Evolutionary conservation across 148 eudicot genomes (phyloP), one percentile per base, ranked within the genome.

Genomic region (Heliamphora exappendiculata): DNA sequence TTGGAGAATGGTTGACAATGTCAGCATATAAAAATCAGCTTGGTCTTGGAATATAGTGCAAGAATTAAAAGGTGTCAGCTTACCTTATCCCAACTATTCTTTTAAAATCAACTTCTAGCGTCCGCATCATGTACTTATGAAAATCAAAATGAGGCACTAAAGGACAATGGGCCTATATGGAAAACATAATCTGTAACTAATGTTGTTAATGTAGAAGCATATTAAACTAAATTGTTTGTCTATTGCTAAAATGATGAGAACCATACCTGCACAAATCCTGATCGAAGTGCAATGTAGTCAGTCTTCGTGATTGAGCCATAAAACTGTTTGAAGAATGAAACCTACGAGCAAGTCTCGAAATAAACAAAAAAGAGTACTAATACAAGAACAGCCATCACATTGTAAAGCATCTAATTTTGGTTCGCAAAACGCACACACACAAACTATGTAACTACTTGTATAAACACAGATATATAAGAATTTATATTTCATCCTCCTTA

Each of bases 31-130:
- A 42, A 66, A 22, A 70, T 24, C 33, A 72, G 58, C 41, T 45
- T 45, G 7, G 51, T 26, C 63, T 67, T 53, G 6, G 65, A 37
- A 16, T 14, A 3, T 37, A 1, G 55, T 29, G 7, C 28, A 14
- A 24, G 29, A 50, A 53, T 41, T 13, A 19, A 64, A 75, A 55
- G 26, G 50, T 4, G 12, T 1, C 49, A 5, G 69, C n/a, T 72
- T 87, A 92, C 98, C 97, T 92, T 65, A 94, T 89, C 72, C 96
- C 97, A 41, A 90, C 95, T 54, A 94, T 86, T 83, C 85, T 91
- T 81, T 86, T 94, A 83, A 94, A 94, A 82, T 94, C 97, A 31
- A 79, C 24, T 71, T 92, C 91, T 73, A 94, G 79, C 33, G 98
- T 92, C 84, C 96, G 85, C 79, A 90, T 71, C 87, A 94, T 83